These are phyloP conservation scores for Pezicula carpinea DNA, from an alignment of 2,329 filamentous ascomycete genomes.

Conservation along the genomic window DNA sequence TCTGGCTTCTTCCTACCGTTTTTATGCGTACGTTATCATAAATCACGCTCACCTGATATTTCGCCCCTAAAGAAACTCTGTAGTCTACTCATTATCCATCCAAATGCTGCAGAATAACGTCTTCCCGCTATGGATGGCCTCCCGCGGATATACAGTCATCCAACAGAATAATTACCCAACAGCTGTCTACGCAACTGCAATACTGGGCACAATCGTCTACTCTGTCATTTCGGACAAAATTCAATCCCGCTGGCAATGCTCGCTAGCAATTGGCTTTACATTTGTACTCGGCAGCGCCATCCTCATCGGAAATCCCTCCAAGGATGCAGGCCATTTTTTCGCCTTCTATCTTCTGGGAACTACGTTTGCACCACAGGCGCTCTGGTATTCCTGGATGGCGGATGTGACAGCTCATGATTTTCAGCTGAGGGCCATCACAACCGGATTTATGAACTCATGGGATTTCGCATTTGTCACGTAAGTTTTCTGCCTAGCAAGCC, in stretches of 20 bases:
- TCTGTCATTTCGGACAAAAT: constrained; percentile 37
- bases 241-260: constrained; percentile 39
- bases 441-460: constrained; percentile 39
- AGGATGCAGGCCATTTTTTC: constrained; percentile 35
- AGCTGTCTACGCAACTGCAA: constrained; percentile 35
- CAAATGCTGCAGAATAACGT: constrained; percentile 40
- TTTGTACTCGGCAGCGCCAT: constrained; percentile 37
- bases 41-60: background rate
- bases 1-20: constrained; percentile 38
- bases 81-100: constrained; percentile 38
- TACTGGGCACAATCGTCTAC: constrained; percentile 37
- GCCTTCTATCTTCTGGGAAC: constrained; percentile 41
- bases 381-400: constrained; percentile 44
- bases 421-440: constrained; percentile 39
- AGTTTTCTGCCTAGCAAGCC: background rate
- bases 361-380: constrained; percentile 39
- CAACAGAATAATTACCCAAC: constrained; percentile 43
- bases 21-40: constrained; percentile 35
- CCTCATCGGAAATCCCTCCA: constrained; percentile 29
- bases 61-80: background rate
- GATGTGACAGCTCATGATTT: constrained; percentile 35
- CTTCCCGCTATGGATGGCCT: constrained; percentile 40
- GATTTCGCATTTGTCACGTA: constrained; percentile 38
- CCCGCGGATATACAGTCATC: constrained; percentile 36
- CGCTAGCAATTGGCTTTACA: constrained; percentile 36